Base-by-base conservation (phyloP, 805 yeast species). In the Schizosaccharomyces japonicus region DNA sequence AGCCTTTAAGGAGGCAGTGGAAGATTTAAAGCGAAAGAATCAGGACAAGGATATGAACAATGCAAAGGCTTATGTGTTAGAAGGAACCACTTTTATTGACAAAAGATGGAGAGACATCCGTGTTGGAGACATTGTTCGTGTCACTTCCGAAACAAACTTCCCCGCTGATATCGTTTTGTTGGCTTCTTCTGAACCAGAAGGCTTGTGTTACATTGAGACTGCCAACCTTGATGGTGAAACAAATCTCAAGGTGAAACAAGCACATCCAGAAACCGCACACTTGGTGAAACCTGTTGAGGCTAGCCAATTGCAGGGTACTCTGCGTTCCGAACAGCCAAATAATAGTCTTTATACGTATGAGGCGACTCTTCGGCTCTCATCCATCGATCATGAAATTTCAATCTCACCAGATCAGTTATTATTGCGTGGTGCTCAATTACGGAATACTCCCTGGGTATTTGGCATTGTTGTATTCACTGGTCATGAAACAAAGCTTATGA, bases 181-280 rank as follows among this genome's bases (percentile, higher is more conserved):
- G 30, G 75, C 90, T 23, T 83, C 95, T 0, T 87, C 96, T 0
- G 99, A 90, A 61, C 99, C 99, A 0, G 96, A 87, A 62, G 99
- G 98, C 2, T 67, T 90, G 51, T 92, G 98, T 60, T 90, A 90
- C 57, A 82, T 92, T 49, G 99, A 90, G 62, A 90, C 99, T 1
- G 94, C 98, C 0, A 90, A 90, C 57, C 66, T 90, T 54, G 99
- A 90, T 62, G 99, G 99, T 49, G 99, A 90, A 61, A 92, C 99
- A 0, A 90, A 90, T 60, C 68, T 90, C 56, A 90, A 90, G 58
- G 90, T 90, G 58, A 92, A 92, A 58, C 96, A 90, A 60, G 75
- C 95, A 1, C 69, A 70, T 47, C 66, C 72, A 1, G 94, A 84
- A 56, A 90, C 98, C 0, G 69, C 82, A 3, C 67, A 69, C 51